A percentile compares a stretch with the other conserved stretches of the same genome.
Conservation (phyloP, 306 rosid species). For the Hippophae tibetana region DNA sequence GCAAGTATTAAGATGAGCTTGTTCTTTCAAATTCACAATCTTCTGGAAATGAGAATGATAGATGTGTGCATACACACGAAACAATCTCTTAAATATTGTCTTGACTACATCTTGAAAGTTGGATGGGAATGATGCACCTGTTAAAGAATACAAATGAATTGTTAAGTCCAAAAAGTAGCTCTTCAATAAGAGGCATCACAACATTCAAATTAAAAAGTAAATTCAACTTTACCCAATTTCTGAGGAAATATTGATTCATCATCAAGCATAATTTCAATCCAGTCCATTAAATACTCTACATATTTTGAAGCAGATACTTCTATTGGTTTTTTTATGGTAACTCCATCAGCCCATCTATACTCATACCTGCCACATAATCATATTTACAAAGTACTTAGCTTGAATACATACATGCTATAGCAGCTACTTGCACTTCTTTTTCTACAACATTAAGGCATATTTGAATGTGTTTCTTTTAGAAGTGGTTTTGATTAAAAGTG, state of each 20-base stretch:
- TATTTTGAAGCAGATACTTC: slow-evolving; percentile 92
- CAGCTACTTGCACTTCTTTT: too few relatives aligned
- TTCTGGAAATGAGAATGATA: slow-evolving; percentile 78
- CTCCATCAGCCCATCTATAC: slow-evolving; percentile 91
- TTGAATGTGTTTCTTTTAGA: too few relatives aligned
- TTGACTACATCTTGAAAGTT: slow-evolving; percentile 71
- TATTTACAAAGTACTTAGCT: slow-evolving; percentile 11
- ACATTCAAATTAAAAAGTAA: not conserved
- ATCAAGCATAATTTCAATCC: slow-evolving; percentile 81
- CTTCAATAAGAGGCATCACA: not conserved
- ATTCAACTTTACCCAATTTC: slow-evolving; percentile 40
- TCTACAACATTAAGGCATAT: too few relatives aligned
- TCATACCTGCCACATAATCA: slow-evolving; percentile 43
- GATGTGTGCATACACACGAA: slow-evolving; percentile 85
- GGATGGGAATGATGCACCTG: slow-evolving; percentile 47
- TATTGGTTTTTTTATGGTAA: slow-evolving; percentile 62
- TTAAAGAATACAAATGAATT: too few relatives aligned
- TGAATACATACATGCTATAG: not conserved
- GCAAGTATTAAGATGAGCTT: slow-evolving; percentile 91
- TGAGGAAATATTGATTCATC: slow-evolving; percentile 83
- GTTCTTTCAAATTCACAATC: slow-evolving; percentile 81
- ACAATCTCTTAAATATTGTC: slow-evolving; percentile 73
- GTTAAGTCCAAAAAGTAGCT: too few relatives aligned
- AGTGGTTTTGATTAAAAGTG: too few relatives aligned
- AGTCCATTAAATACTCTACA: slow-evolving; percentile 79